Evolutionary conservation across 1,284 basidiomycete species (phyloP), one percentile per base, ranked within the genome.

Genomic region (Cerrena zonata): DNA sequence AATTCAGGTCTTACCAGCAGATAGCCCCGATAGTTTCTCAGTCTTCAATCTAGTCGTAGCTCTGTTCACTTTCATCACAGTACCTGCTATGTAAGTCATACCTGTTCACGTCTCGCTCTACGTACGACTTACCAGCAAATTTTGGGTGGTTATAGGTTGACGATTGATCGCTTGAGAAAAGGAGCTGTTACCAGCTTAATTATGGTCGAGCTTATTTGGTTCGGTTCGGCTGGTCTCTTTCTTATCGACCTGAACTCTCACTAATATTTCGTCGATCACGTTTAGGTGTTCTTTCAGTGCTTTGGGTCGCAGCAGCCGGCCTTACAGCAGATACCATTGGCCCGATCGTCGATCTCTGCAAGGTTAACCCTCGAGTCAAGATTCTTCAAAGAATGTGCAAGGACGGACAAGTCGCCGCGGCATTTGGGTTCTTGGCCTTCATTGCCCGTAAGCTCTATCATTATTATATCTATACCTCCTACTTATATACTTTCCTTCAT

Each of bases 141-240:
- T n/a, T n/a, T 15, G 30, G 13, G 5, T 23, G 11, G 7, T 45
- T 40, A 2, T 34, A 65, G 63, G 57, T 36, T 62, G 26, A 37
- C 57, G 12, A 45, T 65, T 34, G 63, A 65, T 47, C 49, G 57
- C 48, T 23, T 61, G 27, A 45, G 56, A 44, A 57, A 45, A 5
- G 57, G 56, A 11, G 60, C 59, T 4, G 58, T 65, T 54, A 63
- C 63, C 3, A 64, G 62, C n/a, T 53, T 58, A 56, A 61, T 66
- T 21, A 27, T 60, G 22, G 48, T 62, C 24, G 64, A 66, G 53
- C 56, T 66, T 10, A 43, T 25, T 48, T 62, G 60, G 60, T 53
- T 65, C 4, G 55, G 64, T 65, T 34, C 38, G 61, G 7, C 10
- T 21, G n/a, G 55, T 23, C 18, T 36, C 23, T 49, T 19, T 15